phyloP scores from a whole-genome alignment of 768 basidiomycete genomes.

The Asterophora parasitica region DNA sequence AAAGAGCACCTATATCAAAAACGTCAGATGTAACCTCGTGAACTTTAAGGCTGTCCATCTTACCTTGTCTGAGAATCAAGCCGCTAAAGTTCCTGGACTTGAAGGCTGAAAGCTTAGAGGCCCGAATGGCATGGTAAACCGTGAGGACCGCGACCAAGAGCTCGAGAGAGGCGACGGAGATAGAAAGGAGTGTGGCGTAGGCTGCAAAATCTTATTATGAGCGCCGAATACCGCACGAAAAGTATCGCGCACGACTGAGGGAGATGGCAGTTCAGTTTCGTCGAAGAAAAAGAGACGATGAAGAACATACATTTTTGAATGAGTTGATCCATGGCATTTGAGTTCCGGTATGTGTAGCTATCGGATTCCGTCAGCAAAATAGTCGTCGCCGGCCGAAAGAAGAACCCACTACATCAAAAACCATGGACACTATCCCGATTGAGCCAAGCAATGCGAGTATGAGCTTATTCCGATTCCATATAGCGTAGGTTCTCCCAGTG shows the following conservation, averaged over 20 bases:
- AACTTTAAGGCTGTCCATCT: neutral
- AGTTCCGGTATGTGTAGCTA: slow-evolving; percentile 15
- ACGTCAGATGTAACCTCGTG: neutral
- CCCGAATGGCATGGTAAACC: slow-evolving; percentile 4
- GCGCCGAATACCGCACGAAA: neutral
- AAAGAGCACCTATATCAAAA: slow-evolving; percentile 6
- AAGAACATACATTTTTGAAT: slow-evolving; percentile 10
- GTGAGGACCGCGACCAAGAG: slow-evolving; percentile 13
- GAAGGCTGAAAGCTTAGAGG: neutral
- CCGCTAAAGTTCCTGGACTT: neutral
- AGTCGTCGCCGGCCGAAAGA: neutral
- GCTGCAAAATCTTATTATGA: neutral
- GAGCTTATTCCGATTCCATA: slow-evolving; percentile 12
- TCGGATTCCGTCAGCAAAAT: neutral
- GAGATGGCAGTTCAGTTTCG: neutral
- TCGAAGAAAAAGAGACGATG: neutral
- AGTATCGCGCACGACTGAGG: slow-evolving; percentile 4
- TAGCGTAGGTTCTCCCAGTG: slow-evolving; percentile 16
- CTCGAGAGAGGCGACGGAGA: slow-evolving; percentile 12
- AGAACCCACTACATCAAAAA: slow-evolving; percentile 11
- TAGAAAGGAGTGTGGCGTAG: slow-evolving; percentile 13
- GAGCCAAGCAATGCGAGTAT: slow-evolving; percentile 11
- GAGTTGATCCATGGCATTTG: slow-evolving; percentile 12
- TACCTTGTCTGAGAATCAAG: slow-evolving; percentile 12
- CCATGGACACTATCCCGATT: slow-evolving; percentile 10